Base-by-base conservation (phyloP, 2,329 filamentous ascomycete species). In the Daldinia sp. region DNA sequence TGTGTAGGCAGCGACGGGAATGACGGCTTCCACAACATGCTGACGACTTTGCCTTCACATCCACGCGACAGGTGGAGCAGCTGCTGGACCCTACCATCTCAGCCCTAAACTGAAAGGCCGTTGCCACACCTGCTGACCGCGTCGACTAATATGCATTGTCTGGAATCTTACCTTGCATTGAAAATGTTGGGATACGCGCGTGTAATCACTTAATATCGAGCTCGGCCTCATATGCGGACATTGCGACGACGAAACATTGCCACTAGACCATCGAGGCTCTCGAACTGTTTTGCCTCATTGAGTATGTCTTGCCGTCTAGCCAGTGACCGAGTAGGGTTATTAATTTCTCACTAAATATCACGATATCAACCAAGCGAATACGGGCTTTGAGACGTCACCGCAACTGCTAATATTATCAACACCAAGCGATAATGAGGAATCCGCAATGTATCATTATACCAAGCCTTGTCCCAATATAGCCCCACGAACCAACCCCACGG, bases 121-220 rank as follows among this genome's bases (percentile, higher is more conserved):
- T 63, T 54, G 67, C 63, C 67, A 69, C 62, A 30, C 37, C 35
- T 61, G 65, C 68, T 70, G 68, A 70, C 65, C 37, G 65, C 68
- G 41, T 65, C 35, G 37, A 33, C 51, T 54, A 60, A n/a, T 10
- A 35, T 35, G 33, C 33, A 23, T 50, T 5, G 35, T 42, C 26
- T 58, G 57, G 51, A 33, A 64, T 61, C 48, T 63, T 55, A 63
- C 62, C 56, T 23, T 61, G 55, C 48, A 41, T 60, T 33, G 53
- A 41, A 64, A 63, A 60, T 62, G 54, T 56, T 70, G 64, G 64
- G 57, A 44, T 28, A 20, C 26, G 15, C 28, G 57, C 54, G 63
- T 33, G 59, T 65, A 68, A 70, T 70, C 68, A 65, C 65, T 51
- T 60, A 63, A 65, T 68, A 65, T 64, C 64, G 54, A 65, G 39